phyloP scores from a whole-genome alignment of 495 filamentous ascomycete species.

The Penicillium simplicissimum region DNA sequence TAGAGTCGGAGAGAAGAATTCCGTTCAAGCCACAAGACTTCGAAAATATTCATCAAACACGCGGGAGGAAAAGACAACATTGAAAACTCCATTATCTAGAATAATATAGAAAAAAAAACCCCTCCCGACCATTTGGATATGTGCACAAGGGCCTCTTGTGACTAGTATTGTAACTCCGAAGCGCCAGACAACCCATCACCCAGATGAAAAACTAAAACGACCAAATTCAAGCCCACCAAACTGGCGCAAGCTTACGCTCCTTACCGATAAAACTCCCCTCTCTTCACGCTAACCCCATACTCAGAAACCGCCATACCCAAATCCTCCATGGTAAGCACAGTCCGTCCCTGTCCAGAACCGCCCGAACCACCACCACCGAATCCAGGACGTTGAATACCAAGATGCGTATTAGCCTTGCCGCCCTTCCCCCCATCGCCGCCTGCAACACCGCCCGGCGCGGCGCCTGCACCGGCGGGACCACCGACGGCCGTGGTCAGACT shows the following conservation, averaged over 20 bases:
- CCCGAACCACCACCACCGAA: slow-evolving; percentile 92
- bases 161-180: slow-evolving; percentile 27
- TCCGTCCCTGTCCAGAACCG: slow-evolving; percentile 80
- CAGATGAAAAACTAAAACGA: slow-evolving; percentile 3
- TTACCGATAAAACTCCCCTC: slow-evolving; percentile 96
- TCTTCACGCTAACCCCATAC: slow-evolving; percentile 95
- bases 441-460: slow-evolving; percentile 52
- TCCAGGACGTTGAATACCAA: slow-evolving; percentile 87
- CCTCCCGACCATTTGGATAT: slow-evolving; percentile 10
- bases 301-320: slow-evolving; percentile 95
- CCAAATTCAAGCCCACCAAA: background rate
- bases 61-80: slow-evolving; percentile 11
- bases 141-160: slow-evolving; percentile 5
- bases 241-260: background rate
- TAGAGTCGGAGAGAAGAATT: no score
- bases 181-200: slow-evolving; percentile 22
- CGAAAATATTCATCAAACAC: background rate
- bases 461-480: slow-evolving; percentile 58
- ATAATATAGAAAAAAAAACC: no score
- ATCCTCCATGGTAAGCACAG: slow-evolving; percentile 98
- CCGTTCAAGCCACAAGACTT: no score
- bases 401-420: slow-evolving; percentile 61
- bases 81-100: slow-evolving; percentile 24
- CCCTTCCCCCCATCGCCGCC: slow-evolving; percentile 57
- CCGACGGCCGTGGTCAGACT: slow-evolving; percentile 78